Base-by-base conservation (phyloP, 345 rosid genomes). In the Pugionium dolabratum region DNA sequence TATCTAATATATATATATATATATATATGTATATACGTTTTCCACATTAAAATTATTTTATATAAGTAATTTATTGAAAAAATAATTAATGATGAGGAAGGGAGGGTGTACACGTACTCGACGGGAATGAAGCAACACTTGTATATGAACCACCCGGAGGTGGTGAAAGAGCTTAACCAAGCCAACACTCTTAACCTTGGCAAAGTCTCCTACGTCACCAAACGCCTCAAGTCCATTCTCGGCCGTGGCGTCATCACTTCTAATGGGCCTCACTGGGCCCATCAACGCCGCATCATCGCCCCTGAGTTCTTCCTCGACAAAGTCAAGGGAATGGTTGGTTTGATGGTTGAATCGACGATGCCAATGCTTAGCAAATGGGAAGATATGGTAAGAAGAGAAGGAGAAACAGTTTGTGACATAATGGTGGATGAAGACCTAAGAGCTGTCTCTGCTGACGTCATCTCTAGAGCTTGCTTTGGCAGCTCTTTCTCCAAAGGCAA, bases 211-310 rank as follows among this genome's bases (percentile, higher is more conserved):
- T 88, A 84, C 67, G 59, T 86, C 40, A 80, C 89, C 45, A 82
- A 85, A 67, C 78, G 76, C 36, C 85, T 84, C 29, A 75, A 73
- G 3, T 87, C 93, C 9, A 71, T 86, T 73, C 80, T 90, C 0
- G 97, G 97, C 63, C 79, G 82, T 70, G 93, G 97, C 58, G 75
- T 90, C 44, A 69, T 80, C 67, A 79, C 90, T 30, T 83, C 97
- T 61, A 86, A 89, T 51, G 95, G 90, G 41, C 76, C 32, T 43
- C 59, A 75, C 3, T 89, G 95, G 96, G 85, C 82, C 28, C 79
- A 80, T 58, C 98, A 81, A 71, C 78, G 89, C 54, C 82, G 81
- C 54, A 79, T 89, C 31, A 79, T 89, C 2, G 93, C 95, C 4
- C 92, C 96, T 0, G 86, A 86, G 74, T 89, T 87, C 81, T 82